phyloP scores from a whole-genome alignment of 305 asterid species.

The Solanum chacoense region DNA sequence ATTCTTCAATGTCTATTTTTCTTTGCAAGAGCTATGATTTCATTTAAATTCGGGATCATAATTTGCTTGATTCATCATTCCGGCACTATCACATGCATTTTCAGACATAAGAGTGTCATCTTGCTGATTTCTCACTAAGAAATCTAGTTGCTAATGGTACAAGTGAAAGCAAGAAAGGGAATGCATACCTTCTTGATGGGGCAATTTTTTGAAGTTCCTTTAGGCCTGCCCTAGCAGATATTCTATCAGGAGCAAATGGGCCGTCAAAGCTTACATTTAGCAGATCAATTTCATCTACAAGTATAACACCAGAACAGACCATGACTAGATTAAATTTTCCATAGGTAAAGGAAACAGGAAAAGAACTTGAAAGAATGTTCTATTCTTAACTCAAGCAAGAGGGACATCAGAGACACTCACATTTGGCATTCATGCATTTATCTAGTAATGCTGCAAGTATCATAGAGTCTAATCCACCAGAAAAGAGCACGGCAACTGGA shows the following conservation, averaged over 20 bases:
- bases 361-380: background rate
- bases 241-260: slow-evolving; percentile 83
- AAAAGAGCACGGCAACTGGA: slow-evolving; percentile 91
- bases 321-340: background rate
- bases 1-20: background rate
- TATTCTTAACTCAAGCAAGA: background rate
- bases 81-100: background rate
- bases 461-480: slow-evolving; percentile 98
- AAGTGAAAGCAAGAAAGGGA: background rate
- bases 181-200: slow-evolving; percentile 56
- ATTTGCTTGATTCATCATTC: background rate
- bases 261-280: slow-evolving; percentile 95
- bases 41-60: background rate
- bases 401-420: slow-evolving; percentile 31
- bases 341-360: background rate
- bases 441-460: slow-evolving; percentile 78
- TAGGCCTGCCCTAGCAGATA: slow-evolving; percentile 76
- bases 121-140: background rate
- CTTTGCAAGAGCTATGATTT: background rate
- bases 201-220: slow-evolving; percentile 72
- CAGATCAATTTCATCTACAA: slow-evolving; percentile 75
- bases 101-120: background rate
- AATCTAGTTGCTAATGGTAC: background rate
- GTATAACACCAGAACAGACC: slow-evolving; percentile 12
- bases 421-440: slow-evolving; percentile 63